Conservation (phyloP, 2,329 filamentous ascomycete genomes). For the Fusarium decemcellulare region DNA sequence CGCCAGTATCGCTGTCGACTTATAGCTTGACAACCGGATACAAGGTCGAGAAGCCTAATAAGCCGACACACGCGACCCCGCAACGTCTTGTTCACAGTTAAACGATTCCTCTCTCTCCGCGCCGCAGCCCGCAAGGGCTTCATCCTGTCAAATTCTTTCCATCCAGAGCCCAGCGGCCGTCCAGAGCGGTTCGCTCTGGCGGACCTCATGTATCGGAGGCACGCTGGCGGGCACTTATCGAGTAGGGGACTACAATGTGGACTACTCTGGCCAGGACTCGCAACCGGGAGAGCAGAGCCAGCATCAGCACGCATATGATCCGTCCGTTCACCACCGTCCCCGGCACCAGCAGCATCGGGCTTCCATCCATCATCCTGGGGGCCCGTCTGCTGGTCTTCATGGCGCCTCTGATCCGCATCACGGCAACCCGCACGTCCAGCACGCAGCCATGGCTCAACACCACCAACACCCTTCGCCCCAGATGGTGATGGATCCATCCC, state of each 20-base stretch:
- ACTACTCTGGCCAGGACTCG: conserved; percentile 78
- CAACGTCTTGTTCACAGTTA: conserved; percentile 44
- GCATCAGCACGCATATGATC: conserved; percentile 74
- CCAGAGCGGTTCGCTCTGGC: conserved; percentile 84
- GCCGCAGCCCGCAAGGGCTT: conserved; percentile 69
- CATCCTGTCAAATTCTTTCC: conserved; percentile 69
- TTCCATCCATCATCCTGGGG: conserved; percentile 63
- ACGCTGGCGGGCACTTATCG: conserved; percentile 83
- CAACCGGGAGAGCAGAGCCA: conserved; percentile 76
- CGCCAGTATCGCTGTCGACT: conserved; percentile 45
- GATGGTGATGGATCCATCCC: conserved; percentile 69
- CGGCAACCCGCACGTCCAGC: conserved; percentile 49
- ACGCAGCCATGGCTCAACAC: conserved; percentile 58
- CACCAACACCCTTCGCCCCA: conserved; percentile 65
- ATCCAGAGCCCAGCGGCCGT: conserved; percentile 76
- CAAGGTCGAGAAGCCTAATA: conserved; percentile 37
- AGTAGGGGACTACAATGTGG: conserved; percentile 81
- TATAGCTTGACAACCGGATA: conserved; percentile 43
- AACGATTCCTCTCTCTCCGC: conserved; percentile 47
- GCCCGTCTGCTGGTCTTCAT: conserved; percentile 60
- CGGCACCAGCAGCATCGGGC: conserved; percentile 60
- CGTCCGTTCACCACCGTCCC: conserved; percentile 53
- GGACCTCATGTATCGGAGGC: conserved; percentile 80
- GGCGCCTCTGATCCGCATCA: conserved; percentile 58
- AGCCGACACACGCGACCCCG: conserved; percentile 44